Conservation (phyloP, 192 early-diverging fungal species). For the Rhizoclosmatium globosum region DNA sequence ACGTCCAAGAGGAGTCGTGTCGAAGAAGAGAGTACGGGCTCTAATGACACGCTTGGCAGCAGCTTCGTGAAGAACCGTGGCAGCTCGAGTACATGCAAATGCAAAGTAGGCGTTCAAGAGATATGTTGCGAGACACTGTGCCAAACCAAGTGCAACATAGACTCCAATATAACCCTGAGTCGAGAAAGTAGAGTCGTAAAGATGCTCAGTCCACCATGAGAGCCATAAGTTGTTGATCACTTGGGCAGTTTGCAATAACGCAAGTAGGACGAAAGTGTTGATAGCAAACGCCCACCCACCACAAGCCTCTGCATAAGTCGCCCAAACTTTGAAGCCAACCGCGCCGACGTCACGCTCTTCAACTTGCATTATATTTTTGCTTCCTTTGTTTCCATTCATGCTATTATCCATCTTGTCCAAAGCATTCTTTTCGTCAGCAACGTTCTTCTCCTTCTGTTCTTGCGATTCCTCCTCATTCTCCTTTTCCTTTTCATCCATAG, state of each 20-base stretch:
- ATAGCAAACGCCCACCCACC: conserved; percentile 17
- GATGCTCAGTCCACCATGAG: conserved; percentile 41
- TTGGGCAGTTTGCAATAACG: conserved; percentile 53
- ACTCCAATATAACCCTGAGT: conserved; percentile 63
- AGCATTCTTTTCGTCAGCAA: conserved; percentile 9
- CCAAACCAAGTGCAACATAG: conserved; percentile 66
- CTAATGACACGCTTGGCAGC: conserved; percentile 71
- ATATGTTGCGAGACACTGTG: conserved; percentile 57
- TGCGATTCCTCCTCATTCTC: conserved; percentile 47
- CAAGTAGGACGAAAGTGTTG: conserved; percentile 25
- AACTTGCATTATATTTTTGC: conserved; percentile 72
- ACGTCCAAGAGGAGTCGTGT: conserved; percentile 71
- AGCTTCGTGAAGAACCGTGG: conserved; percentile 69
- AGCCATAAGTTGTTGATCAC: conserved; percentile 56
- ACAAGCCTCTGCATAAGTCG: conserved; percentile 9
- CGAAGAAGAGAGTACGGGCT: conserved; percentile 80
- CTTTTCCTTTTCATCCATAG: conserved; percentile 58
- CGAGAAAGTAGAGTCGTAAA: conserved; percentile 25
- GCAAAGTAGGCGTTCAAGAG: conserved; percentile 61
- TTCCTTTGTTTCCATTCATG: neutral
- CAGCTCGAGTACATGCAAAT: conserved; percentile 56
- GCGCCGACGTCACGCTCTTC: conserved; percentile 81
- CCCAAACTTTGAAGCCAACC: conserved; percentile 58
- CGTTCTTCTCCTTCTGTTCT: conserved; percentile 21
- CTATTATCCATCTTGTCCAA: neutral